Conservation (phyloP, 2,329 filamentous ascomycete species). For the Xylariaceae sp. region DNA sequence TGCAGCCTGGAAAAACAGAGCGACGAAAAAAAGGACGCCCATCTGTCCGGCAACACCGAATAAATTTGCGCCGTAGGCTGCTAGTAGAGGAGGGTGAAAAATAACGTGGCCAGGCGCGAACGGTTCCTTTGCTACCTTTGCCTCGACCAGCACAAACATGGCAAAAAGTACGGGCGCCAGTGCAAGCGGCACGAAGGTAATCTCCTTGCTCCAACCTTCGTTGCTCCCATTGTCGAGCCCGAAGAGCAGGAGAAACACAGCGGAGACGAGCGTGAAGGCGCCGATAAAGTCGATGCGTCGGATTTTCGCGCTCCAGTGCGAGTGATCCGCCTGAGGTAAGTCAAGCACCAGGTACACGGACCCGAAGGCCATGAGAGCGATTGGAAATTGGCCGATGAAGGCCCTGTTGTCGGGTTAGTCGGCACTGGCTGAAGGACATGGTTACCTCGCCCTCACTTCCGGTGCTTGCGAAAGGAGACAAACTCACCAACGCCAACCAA, state of each 20-base stretch:
- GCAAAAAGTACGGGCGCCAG: constrained; percentile 64
- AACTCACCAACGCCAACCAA: constrained; percentile 53
- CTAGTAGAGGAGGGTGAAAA: constrained; percentile 68
- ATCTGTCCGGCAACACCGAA: constrained; percentile 67
- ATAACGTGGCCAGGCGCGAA: constrained; percentile 79
- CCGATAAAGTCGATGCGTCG: constrained; percentile 75
- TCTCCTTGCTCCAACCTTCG: constrained; percentile 65
- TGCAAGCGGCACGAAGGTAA: constrained; percentile 63
- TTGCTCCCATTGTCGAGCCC: constrained; percentile 78
- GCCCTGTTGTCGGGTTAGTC: constrained; percentile 53
- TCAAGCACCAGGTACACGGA: constrained; percentile 68
- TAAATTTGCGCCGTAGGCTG: constrained; percentile 74
- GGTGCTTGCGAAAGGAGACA: too few relatives aligned
- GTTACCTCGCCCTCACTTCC: too few relatives aligned
- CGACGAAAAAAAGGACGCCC: constrained; percentile 72
- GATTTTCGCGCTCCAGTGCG: constrained; percentile 70
- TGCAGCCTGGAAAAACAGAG: constrained; percentile 78
- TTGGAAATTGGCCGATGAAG: constrained; percentile 72
- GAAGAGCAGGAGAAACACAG: constrained; percentile 69
- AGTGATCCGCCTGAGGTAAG: constrained; percentile 62
- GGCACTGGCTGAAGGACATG: background rate
- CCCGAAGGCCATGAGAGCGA: constrained; percentile 69
- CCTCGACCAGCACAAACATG: constrained; percentile 73
- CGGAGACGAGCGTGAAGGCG: constrained; percentile 67
- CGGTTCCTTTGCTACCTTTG: constrained; percentile 69